These are phyloP conservation scores for Erythrobasidium hasegawianum DNA, from an alignment of 1,284 basidiomycete genomes.

Conservation along the genomic window DNA sequence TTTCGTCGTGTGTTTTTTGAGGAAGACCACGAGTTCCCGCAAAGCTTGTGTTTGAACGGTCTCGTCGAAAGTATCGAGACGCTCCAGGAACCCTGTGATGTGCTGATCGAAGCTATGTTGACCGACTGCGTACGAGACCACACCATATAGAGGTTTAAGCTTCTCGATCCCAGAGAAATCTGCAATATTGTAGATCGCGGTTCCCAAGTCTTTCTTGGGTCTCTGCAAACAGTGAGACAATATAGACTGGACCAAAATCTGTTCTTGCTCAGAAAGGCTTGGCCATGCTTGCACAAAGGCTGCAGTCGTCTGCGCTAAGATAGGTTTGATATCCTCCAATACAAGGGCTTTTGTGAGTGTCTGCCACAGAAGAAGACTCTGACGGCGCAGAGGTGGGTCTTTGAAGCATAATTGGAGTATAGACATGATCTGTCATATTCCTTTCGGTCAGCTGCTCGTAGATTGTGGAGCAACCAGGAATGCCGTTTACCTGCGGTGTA, in stretches of 20 bases:
- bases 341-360: conserved; percentile 70
- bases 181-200: conserved; percentile 69
- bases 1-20: conserved; percentile 56
- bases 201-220: conserved; percentile 58
- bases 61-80: conserved; percentile 74
- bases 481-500: conserved; percentile 23
- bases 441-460: conserved; percentile 28
- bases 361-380: conserved; percentile 77
- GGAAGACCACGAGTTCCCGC: conserved; percentile 69
- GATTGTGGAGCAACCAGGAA: too few relatives aligned
- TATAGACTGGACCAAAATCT: conserved; percentile 59
- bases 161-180: conserved; percentile 69
- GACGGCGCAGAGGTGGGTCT: conserved; percentile 67
- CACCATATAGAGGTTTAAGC: conserved; percentile 56
- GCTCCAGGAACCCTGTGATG: conserved; percentile 68
- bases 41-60: conserved; percentile 74
- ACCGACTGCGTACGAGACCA: conserved; percentile 56
- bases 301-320: conserved; percentile 83
- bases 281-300: conserved; percentile 77
- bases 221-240: conserved; percentile 70
- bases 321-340: conserved; percentile 70
- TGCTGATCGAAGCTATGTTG: conserved; percentile 58
- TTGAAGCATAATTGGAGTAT: conserved; percentile 85
- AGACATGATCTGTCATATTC: conserved; percentile 73
- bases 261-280: conserved; percentile 58